Evolutionary conservation across 257 asterid genomes (phyloP).

Genomic region (Scutellaria minor): DNA sequence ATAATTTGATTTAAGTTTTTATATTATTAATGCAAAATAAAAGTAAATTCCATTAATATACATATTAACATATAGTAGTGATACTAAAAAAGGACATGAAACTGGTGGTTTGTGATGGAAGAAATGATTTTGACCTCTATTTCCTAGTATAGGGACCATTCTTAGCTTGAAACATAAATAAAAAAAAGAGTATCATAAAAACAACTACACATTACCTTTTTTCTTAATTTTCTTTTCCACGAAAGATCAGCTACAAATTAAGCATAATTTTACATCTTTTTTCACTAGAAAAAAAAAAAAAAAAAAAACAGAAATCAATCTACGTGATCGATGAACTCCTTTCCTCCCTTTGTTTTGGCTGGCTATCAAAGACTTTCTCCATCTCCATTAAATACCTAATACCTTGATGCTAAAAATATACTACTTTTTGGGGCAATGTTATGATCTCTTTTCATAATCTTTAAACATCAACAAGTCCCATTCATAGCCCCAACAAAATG

Average conservation of each 20-base stretch:
- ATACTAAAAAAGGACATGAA: no score
- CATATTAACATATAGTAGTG: no score
- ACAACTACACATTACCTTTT: conserved; percentile 19
- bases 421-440: conserved; percentile 9
- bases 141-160: no score
- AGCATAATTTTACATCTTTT: conserved; percentile 45
- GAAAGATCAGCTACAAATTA: conserved; percentile 40
- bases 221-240: conserved; percentile 1
- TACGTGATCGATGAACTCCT: conserved; percentile 16
- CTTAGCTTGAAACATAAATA: conserved; percentile 4
- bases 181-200: conserved; percentile 23
- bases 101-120: not conserved
- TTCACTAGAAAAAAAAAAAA: conserved; percentile 31
- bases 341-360: conserved; percentile 10
- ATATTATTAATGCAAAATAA: no score
- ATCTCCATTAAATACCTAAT: conserved; percentile 22
- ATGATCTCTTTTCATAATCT: not conserved
- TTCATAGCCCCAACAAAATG: conserved; percentile 56
- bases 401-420: conserved; percentile 24
- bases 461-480: not conserved
- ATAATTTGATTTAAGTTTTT: no score
- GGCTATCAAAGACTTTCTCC: conserved; percentile 1
- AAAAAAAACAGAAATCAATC: conserved; percentile 43
- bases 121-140: not conserved
- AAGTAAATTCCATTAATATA: no score